Evolutionary conservation across 2,329 filamentous ascomycete genomes (phyloP).

Genomic region (Trichophyton rubrum): DNA sequence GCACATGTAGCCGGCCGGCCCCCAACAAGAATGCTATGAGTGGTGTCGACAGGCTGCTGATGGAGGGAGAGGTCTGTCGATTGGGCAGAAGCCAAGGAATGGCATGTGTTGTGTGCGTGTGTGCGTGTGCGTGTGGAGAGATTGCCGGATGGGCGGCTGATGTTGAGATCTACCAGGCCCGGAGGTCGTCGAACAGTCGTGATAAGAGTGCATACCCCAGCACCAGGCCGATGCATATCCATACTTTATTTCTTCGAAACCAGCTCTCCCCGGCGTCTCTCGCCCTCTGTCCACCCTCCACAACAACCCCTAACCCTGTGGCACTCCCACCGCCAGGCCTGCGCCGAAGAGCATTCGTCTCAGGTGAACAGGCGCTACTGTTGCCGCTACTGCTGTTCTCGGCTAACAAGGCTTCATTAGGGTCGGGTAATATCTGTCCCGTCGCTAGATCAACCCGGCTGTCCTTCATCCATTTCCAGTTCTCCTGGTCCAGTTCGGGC

Average conservation of each 20-base stretch:
- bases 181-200: slow-evolving; percentile 48
- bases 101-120: neutral
- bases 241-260: slow-evolving; percentile 66
- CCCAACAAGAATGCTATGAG: neutral
- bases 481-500: slow-evolving; percentile 78
- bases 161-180: neutral
- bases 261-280: slow-evolving; percentile 71
- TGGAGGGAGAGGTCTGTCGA: neutral
- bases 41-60: neutral
- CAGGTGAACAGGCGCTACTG: slow-evolving; percentile 42
- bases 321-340: slow-evolving; percentile 47
- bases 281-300: slow-evolving; percentile 65
- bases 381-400: slow-evolving; percentile 15
- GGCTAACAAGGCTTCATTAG: slow-evolving; percentile 34
- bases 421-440: slow-evolving; percentile 48
- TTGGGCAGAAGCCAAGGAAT: neutral
- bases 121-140: too few species aligned
- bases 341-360: slow-evolving; percentile 51
- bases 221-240: slow-evolving; percentile 55
- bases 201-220: slow-evolving; percentile 77
- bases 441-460: slow-evolving; percentile 66
- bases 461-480: slow-evolving; percentile 82
- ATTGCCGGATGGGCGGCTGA: too few species aligned
- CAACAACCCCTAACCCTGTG: slow-evolving; percentile 47
- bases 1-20: neutral